phyloP scores from a whole-genome alignment of 164 flowering plant genomes.

The Stephania japonica region DNA sequence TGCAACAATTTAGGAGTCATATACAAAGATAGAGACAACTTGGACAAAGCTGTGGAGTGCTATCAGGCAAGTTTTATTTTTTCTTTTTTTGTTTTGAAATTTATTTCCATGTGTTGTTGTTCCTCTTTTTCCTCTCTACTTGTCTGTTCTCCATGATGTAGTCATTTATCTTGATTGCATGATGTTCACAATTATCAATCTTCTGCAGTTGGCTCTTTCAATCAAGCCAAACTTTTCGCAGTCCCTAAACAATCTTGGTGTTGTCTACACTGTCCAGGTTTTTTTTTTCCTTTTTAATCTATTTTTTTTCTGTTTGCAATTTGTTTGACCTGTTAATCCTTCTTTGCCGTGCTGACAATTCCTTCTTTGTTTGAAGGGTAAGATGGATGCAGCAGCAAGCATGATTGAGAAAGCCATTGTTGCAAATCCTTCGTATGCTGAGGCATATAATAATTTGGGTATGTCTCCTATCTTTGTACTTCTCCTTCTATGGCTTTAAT shows the following conservation, averaged over 20 bases:
- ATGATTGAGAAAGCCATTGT: constrained; percentile 97
- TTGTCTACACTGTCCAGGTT: constrained; percentile 99
- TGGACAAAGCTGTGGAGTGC: constrained; percentile 98
- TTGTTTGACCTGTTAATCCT: not conserved
- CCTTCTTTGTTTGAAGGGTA: constrained; percentile 52
- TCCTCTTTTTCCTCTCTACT: not conserved
- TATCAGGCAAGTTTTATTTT: constrained; percentile 62
- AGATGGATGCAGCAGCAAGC: constrained; percentile 98
- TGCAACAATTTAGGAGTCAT: constrained; percentile 98
- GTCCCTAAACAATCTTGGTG: constrained; percentile 97
- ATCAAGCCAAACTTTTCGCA: constrained; percentile 97
- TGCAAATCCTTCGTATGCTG: constrained; percentile 98
- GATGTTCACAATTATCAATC: not conserved
- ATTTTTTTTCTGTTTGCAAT: not conserved
- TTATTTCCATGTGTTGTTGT: not conserved
- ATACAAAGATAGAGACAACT: constrained; percentile 96
- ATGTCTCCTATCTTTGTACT: constrained; percentile 4
- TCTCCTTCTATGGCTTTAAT: not conserved
- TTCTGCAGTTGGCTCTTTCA: constrained; percentile 77
- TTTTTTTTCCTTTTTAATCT: constrained; percentile 9
- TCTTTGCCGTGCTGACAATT: not conserved
- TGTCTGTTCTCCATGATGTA: not conserved
- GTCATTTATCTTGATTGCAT: constrained; percentile 4
- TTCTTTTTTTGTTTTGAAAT: not conserved
- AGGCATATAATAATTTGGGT: constrained; percentile 98